Base-by-base conservation (phyloP, 192 early-diverging fungal species). In the Coemansia sp. region DNA sequence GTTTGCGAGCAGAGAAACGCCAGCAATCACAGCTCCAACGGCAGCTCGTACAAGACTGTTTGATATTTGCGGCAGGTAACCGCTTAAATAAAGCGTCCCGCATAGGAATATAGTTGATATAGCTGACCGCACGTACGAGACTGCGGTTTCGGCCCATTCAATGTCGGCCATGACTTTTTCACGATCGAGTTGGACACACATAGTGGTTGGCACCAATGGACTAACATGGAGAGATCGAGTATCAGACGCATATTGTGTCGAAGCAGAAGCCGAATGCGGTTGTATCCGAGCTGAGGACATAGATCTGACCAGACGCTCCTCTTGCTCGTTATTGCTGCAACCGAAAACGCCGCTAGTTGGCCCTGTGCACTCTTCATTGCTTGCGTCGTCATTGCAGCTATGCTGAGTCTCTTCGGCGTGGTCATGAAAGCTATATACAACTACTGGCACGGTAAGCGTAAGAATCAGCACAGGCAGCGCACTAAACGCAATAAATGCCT, bases 381-480 rank as follows among this genome's bases (percentile, higher is more conserved):
- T 8, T 5, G 15, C 48, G 48, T 22, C 48, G 7, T 21, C 48
- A 19, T 21, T 17, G 15, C n/a, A 8, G 15, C 3, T n/a, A 17
- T 49, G 1, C n/a, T 14, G 53, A 17, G 27, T 29, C 27, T 55
- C 25, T 2, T 54, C 48, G 48, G 41, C 57, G 10, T 32, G 22
- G 5, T 27, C 17, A 12, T 38, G 43, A 1, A 70, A 65, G 3
- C 54, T 10, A 32, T 29, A 52, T 17, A 62, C 14, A 5, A 72
- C 32, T 1, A 82, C 80, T 17, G 80, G 80, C 0, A 82, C 76
- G 0, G 80, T 82, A 15, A 74, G 50, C 15, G 80, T 78, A 22
- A 82, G 51, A 2, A 72, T 32, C n/a, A 82, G 61, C 23, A 82
- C 76, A 14, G 80, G 79, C 8, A 82, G 21, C 2, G 75, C 75